Base-by-base conservation (phyloP, 1,284 basidiomycete species). In the Pholiota adiposa region DNA sequence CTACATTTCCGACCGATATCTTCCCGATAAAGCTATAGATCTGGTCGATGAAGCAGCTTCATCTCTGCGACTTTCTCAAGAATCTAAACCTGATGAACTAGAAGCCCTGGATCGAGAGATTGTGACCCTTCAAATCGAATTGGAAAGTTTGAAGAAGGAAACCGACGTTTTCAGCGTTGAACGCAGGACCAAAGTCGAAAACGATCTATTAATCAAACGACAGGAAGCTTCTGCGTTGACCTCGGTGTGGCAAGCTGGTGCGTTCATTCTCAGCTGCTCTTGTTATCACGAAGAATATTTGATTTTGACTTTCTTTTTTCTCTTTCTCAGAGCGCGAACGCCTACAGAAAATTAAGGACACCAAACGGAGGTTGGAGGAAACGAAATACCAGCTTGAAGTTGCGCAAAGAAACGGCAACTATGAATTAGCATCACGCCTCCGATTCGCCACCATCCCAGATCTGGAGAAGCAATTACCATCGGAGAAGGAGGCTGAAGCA, bases 1-100 rank as follows among this genome's bases (percentile, higher is more conserved):
- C 7, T 96, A 96, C 72, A 88, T 97, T 64, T 88, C 93, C 0
- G 92, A 95, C 70, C 84, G 94, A 1, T 94, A 86, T 73, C 80
- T 96, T 1, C 95, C 95, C 0, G 95, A 97, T 78, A 96, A 95
- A 72, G 92, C 92, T 4, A 94, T 95, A 58, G 92, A 94, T 73
- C 82, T 97, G 2, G 86, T 97, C 2, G 96, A 97, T 72, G 95
- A 97, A 74, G 94, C 94, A 1, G 92, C 92, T 5, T 93, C 92
- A 5, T 80, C 93, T 0, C 79, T 97, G n/a, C 87, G 95, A 1
- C 85, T 98, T 3, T 90, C 94, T 1, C 95, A 96, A 68, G 96
- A 97, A 72, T 90, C 86, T 43, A 94, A 96, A 70, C 96, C 96
- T 0, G 91, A 94, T 63, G 87, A 88, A 62, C 81, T 98, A 2